These are phyloP conservation scores for Alloteropsis semialata DNA, from an alignment of 176 grass and related monocot genomes.

Conservation along the genomic window DNA sequence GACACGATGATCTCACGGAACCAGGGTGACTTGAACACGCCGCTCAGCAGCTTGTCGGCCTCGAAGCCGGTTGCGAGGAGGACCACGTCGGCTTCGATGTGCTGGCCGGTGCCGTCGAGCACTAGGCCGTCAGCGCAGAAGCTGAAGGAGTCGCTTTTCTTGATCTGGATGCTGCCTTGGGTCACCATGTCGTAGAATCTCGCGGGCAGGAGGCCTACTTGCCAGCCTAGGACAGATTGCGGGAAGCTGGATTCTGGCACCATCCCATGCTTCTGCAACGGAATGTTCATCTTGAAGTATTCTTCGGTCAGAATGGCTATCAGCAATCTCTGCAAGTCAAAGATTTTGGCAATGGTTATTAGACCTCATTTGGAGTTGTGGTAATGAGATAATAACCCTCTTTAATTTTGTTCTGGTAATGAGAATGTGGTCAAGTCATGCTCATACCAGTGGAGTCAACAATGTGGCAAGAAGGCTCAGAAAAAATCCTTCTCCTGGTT, in stretches of 20 bases:
- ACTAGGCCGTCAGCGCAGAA: slow-evolving; percentile 38
- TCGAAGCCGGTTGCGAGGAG: slow-evolving; percentile 54
- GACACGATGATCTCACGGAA: slow-evolving; percentile 27
- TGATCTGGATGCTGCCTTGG: slow-evolving; percentile 43
- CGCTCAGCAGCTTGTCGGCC: slow-evolving; percentile 39
- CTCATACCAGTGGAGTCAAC: slow-evolving; percentile 36
- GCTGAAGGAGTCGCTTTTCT: not conserved
- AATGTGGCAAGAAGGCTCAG: slow-evolving; percentile 26
- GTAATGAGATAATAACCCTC: no score
- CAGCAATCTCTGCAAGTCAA: slow-evolving; percentile 31
- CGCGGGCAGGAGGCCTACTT: slow-evolving; percentile 20
- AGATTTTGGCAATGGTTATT: no score
- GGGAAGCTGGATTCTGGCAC: slow-evolving; percentile 41
- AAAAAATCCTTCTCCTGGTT: slow-evolving; percentile 39
- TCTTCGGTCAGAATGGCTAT: slow-evolving; percentile 19
- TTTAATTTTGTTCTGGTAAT: no score
- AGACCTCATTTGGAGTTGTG: no score
- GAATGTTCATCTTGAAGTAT: slow-evolving; percentile 36
- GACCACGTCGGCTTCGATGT: slow-evolving; percentile 31
- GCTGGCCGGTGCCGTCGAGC: not conserved
- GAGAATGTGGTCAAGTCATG: not conserved
- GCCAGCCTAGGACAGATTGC: slow-evolving; percentile 20
- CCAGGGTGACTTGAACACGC: slow-evolving; percentile 24
- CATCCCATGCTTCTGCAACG: slow-evolving; percentile 51
- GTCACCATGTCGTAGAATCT: slow-evolving; percentile 51